These are phyloP conservation scores for Saturnispora quitensis DNA, from an alignment of 805 yeast genomes.

Conservation along the genomic window DNA sequence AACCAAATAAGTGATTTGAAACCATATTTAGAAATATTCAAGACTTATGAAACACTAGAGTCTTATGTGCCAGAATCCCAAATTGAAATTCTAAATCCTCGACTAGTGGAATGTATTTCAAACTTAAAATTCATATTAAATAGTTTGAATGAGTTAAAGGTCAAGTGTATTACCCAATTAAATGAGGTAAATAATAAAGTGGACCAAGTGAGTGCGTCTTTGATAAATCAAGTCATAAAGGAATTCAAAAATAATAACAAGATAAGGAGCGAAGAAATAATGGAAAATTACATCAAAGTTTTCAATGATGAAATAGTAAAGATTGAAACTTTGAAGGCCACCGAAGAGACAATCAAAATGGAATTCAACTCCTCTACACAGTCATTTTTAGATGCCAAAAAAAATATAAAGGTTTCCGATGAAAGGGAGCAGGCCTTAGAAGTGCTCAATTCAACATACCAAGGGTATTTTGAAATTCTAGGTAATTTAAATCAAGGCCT, in stretches of 20 bases:
- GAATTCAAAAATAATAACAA: conserved; percentile 16
- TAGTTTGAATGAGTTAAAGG: conserved; percentile 26
- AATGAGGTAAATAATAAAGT: conserved; percentile 37
- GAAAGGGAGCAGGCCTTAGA: conserved; percentile 44
- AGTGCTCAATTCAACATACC: conserved; percentile 39
- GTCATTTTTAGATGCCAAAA: conserved; percentile 26
- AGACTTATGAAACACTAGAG: conserved; percentile 22
- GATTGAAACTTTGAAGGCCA: conserved; percentile 33
- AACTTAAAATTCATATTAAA: conserved; percentile 29
- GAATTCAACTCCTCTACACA: conserved; percentile 27
- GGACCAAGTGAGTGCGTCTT: conserved; percentile 37
- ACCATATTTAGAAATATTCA: conserved; percentile 34
- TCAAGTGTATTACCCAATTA: conserved; percentile 32
- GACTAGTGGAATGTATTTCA: conserved; percentile 23
- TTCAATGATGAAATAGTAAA: conserved; percentile 43
- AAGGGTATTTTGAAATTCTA: conserved; percentile 45
- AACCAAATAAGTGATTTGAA: conserved; percentile 41
- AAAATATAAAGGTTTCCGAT: conserved; percentile 25
- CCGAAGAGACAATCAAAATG: conserved; percentile 25
- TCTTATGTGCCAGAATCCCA: conserved; percentile 34
- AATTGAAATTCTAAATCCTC: conserved; percentile 29
- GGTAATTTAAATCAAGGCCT: conserved; percentile 59
- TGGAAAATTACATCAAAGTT: conserved; percentile 34
- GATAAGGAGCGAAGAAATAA: conserved; percentile 29
- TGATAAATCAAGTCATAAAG: conserved; percentile 26